Base-by-base conservation (phyloP, 805 yeast species). In the Saccharomycopsis fermentans region DNA sequence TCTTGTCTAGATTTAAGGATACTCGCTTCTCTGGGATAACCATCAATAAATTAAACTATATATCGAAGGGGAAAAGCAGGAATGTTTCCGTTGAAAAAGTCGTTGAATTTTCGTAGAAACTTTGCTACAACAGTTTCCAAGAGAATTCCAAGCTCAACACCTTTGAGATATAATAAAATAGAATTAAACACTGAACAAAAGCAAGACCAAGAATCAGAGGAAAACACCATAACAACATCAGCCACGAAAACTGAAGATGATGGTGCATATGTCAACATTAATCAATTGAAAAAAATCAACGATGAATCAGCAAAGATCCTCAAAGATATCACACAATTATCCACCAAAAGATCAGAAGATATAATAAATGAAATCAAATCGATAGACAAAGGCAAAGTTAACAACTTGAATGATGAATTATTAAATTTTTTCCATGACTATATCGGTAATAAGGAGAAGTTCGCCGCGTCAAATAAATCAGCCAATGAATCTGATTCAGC, bases 401-500 rank as follows among this genome's bases (percentile, higher is more conserved):
- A 19, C 11, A 21, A 47, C n/a, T 58, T 60, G 48, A 59, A 60
- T 17, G 4, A 34, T 9, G 61, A 54, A 54, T 53, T 60, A 16
- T 29, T 43, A 14, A 21, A 36, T 16, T 60, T 60, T 36, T 58
- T 60, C 19, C 39, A 37, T 29, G 63, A 60, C 19, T 60, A 55
- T 39, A 43, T 60, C 40, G 63, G 63, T 19, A 48, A 35, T 9
- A 36, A 43, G 12, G 63, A 60, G n/a, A 60, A 60, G 36, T 60
- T 57, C 50, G 40, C 17, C 5, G 47, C 19, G 2, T 32, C 27
- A 12, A 19, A 17, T 9, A 39, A 36, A 24, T 17, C 47, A 27
- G 32, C 19, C 12, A 32, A 29, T 11, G 35, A 40, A 43, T 21
- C 34, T 6, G 32, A 21, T 21, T 26, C 32, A 5, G 21, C 39